These are phyloP conservation scores for Verticillium zaregamsianum DNA, from an alignment of 2,329 filamentous ascomycete genomes.

Conservation along the genomic window DNA sequence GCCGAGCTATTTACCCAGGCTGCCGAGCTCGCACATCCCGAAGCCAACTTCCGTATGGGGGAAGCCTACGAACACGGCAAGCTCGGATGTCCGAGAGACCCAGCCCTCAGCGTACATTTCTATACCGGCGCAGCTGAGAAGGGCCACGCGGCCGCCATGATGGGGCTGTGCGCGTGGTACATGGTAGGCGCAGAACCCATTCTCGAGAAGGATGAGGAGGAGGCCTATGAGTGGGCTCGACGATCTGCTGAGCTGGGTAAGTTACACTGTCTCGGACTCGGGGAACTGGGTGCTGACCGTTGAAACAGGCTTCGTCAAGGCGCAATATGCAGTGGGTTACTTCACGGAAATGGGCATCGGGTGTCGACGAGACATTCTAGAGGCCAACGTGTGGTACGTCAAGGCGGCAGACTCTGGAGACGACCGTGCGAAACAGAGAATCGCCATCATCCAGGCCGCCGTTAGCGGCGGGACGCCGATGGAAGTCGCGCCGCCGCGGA, in stretches of 20 bases:
- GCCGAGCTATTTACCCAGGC: constrained; percentile 93
- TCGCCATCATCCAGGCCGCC: constrained; percentile 82
- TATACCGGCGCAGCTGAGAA: constrained; percentile 89
- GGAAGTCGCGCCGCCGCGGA: constrained; percentile 50
- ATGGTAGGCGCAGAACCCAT: constrained; percentile 91
- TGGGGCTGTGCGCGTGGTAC: constrained; percentile 98
- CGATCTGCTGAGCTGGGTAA: constrained; percentile 81
- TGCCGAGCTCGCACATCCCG: constrained; percentile 82
- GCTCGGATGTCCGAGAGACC: constrained; percentile 82
- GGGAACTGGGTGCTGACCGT: constrained; percentile 9
- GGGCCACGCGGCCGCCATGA: constrained; percentile 85
- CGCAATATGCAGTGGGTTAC: constrained; percentile 93
- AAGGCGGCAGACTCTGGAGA: constrained; percentile 90
- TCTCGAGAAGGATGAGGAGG: constrained; percentile 89
- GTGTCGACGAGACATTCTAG: constrained; percentile 86
- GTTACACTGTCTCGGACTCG: constrained; percentile 22
- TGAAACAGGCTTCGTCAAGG: constrained; percentile 57
- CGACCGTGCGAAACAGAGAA: constrained; percentile 79
- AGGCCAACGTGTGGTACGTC: constrained; percentile 98
- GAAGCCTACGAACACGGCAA: constrained; percentile 94
- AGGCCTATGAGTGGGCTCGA: constrained; percentile 94
- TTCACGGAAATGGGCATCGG: constrained; percentile 99
- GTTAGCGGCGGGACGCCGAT: constrained; percentile 58
- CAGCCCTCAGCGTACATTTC: constrained; percentile 92
- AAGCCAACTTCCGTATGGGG: constrained; percentile 85